phyloP scores from a whole-genome alignment of 805 yeast species.

The Starmerella sp. region DNA sequence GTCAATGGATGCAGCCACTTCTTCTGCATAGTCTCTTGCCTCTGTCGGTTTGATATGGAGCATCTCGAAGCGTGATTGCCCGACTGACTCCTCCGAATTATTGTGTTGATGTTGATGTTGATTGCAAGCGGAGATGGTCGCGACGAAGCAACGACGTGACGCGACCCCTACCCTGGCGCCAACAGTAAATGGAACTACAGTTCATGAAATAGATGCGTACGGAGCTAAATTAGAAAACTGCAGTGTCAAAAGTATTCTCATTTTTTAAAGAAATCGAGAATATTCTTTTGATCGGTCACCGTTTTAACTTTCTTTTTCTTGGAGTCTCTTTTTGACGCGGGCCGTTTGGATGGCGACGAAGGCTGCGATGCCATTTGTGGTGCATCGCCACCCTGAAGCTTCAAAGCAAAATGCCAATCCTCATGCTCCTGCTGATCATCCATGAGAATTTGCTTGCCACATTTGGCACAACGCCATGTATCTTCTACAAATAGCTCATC shows the following conservation, averaged over 20 bases:
- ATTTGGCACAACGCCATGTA: constrained; percentile 24
- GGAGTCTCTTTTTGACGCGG: background rate
- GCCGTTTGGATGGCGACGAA: background rate
- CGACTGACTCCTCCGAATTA: no score
- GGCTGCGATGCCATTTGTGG: background rate
- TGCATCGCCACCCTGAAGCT: constrained; percentile 18
- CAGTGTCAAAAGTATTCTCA: background rate
- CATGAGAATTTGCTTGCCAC: constrained; percentile 20
- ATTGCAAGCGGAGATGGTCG: no score
- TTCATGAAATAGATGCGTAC: background rate
- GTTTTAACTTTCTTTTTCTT: background rate
- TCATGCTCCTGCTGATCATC: constrained; percentile 27
- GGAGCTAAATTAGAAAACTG: background rate
- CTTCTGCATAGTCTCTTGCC: background rate
- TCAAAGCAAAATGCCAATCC: constrained; percentile 34
- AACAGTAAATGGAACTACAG: background rate
- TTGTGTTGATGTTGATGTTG: no score
- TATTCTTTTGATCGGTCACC: constrained; percentile 9
- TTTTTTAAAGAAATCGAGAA: constrained; percentile 13
- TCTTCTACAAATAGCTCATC: constrained; percentile 7
- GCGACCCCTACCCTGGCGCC: no score
- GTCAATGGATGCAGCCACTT: background rate
- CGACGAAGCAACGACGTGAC: no score
- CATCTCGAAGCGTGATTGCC: background rate
- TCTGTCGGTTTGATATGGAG: background rate